Evolutionary conservation across 2,329 filamentous ascomycete genomes (phyloP).

Genomic region (Triangularia setosa): DNA sequence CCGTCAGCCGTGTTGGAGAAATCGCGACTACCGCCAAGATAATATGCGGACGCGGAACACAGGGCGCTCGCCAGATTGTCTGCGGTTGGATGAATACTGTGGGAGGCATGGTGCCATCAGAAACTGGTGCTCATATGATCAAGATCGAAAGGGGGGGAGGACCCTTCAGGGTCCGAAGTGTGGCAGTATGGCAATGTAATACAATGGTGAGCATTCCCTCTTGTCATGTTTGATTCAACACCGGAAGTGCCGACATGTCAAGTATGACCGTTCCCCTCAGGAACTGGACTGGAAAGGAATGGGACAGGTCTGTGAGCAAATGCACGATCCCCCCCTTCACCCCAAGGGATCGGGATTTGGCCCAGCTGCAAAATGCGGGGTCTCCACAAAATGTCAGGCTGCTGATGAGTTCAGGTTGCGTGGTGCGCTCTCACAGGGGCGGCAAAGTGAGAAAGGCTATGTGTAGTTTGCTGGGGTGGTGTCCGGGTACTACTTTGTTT

Average conservation of each 20-base stretch:
- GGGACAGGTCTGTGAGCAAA: background rate
- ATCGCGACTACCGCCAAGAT: slow-evolving; percentile 4
- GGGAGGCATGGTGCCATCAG: slow-evolving; percentile 4
- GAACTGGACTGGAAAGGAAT: background rate
- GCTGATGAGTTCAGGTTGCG: background rate
- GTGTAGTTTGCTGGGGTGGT: slow-evolving; percentile 1
- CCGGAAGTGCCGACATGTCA: background rate
- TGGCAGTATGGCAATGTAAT: background rate
- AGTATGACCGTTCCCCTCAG: background rate
- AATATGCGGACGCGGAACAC: slow-evolving; percentile 11
- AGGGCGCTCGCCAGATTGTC: slow-evolving; percentile 1
- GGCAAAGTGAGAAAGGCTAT: background rate
- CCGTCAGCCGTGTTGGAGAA: slow-evolving; percentile 19
- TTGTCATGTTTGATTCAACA: background rate
- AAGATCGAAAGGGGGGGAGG: background rate
- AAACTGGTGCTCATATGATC: slow-evolving; percentile 17
- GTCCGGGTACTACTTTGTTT: slow-evolving; percentile 1
- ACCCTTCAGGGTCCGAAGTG: slow-evolving; percentile 5
- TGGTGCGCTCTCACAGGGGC: background rate
- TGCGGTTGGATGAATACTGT: slow-evolving; percentile 6
- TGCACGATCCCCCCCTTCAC: slow-evolving; percentile 10
- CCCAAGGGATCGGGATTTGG: slow-evolving; percentile 8
- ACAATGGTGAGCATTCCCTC: background rate
- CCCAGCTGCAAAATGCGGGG: slow-evolving; percentile 9
- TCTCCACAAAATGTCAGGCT: slow-evolving; percentile 1